Percentiles rank a stretch among this genome's conserved stretches.
These are phyloP conservation scores for Scheffersomyces parashehatae DNA, from an alignment of 1,139 yeast genomes.

Conservation along the genomic window DNA sequence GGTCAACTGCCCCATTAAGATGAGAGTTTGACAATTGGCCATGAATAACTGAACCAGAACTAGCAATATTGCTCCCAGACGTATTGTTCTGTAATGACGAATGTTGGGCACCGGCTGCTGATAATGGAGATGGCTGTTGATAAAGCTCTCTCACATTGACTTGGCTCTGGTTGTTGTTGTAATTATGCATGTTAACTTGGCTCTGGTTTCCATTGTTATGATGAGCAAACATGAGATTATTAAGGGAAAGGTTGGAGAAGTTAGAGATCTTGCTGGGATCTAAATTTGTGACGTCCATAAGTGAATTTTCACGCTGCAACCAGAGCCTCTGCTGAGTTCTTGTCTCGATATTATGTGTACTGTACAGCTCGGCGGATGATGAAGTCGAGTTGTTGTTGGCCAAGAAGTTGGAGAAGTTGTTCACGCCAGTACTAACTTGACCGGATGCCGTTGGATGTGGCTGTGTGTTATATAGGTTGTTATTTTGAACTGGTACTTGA, in stretches of 20 bases:
- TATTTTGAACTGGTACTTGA: slow-evolving; percentile 5
- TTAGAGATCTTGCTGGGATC: slow-evolving; percentile 36
- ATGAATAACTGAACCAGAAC: neutral
- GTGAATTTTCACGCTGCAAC: slow-evolving; percentile 77
- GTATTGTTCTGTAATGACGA: slow-evolving; percentile 8
- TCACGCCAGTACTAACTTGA: slow-evolving; percentile 16
- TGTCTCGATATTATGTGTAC: slow-evolving; percentile 41
- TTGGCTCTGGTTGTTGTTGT: slow-evolving; percentile 15
- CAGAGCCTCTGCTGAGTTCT: slow-evolving; percentile 82
- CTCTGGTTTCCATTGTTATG: slow-evolving; percentile 21
- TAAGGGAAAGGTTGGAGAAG: slow-evolving; percentile 45
- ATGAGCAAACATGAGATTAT: slow-evolving; percentile 49
- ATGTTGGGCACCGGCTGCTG: slow-evolving; percentile 3
- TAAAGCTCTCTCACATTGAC: slow-evolving; percentile 2
- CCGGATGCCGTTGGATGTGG: slow-evolving; percentile 9
- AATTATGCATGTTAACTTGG: slow-evolving; percentile 21
- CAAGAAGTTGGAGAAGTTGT: slow-evolving; percentile 35
- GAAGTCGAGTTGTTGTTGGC: slow-evolving; percentile 12
- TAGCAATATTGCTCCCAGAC: neutral
- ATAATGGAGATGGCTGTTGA: slow-evolving; percentile 6
- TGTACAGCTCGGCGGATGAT: neutral
- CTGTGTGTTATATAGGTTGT: slow-evolving; percentile 6
- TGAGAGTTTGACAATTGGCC: too few relatives aligned
- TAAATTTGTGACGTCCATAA: slow-evolving; percentile 53
- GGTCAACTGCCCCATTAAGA: too few relatives aligned